Conservation (phyloP, 2,329 filamentous ascomycete species). For the Colletotrichum caudatum region DNA sequence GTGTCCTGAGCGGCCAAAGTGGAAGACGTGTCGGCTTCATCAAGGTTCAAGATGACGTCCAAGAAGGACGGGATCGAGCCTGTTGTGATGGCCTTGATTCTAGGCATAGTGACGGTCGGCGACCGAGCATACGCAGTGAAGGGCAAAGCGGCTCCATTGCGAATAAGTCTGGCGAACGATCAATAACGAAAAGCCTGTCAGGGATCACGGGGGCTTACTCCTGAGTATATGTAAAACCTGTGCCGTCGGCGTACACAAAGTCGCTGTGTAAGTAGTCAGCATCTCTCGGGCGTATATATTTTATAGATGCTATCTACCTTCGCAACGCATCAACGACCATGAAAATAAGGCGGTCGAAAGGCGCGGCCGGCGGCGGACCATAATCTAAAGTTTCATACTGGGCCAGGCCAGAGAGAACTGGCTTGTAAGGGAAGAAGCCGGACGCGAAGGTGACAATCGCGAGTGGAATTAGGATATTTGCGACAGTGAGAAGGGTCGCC, state of each 20-base stretch:
- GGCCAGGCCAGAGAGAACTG: conserved; percentile 87
- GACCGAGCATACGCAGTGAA: conserved; percentile 97
- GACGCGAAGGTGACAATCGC: conserved; percentile 83
- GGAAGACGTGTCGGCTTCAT: conserved; percentile 92
- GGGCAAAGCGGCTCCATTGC: conserved; percentile 84
- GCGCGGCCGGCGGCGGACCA: conserved; percentile 70
- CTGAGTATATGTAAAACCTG: conserved; percentile 90
- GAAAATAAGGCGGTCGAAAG: conserved; percentile 92
- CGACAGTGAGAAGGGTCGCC: conserved; percentile 64
- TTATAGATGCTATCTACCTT: conserved; percentile 66
- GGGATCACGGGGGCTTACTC: conserved; percentile 64
- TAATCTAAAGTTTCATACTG: conserved; percentile 69
- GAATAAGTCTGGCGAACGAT: conserved; percentile 75
- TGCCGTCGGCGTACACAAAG: conserved; percentile 86
- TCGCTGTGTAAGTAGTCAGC: conserved; percentile 69
- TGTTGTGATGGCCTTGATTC: conserved; percentile 96
- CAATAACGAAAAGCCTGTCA: neutral
- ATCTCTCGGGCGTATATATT: neutral
- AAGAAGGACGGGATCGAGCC: conserved; percentile 98
- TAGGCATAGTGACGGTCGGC: conserved; percentile 97
- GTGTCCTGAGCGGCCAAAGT: conserved; percentile 91
- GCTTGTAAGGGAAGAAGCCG: conserved; percentile 98
- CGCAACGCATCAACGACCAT: conserved; percentile 98
- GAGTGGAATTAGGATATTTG: conserved; percentile 82
- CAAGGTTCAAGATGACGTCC: conserved; percentile 95